Conservation (phyloP, 1,284 basidiomycete genomes). For the Puccinia novopanici region DNA sequence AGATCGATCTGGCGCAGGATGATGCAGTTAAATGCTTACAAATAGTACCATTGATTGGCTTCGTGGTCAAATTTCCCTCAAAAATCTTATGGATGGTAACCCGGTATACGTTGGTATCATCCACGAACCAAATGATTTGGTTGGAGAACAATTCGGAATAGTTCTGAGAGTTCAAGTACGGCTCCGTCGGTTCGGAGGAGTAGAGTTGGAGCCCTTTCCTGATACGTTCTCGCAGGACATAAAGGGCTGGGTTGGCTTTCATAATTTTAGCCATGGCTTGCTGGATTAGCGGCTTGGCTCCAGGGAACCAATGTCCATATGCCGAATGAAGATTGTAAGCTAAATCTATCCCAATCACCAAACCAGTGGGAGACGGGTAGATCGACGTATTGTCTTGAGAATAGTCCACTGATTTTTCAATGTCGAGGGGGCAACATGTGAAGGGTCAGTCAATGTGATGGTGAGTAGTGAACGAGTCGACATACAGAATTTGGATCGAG, state of each 20-base stretch:
- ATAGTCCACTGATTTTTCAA: constrained; percentile 60
- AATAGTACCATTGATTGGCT: constrained; percentile 77
- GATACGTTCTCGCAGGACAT: constrained; percentile 96
- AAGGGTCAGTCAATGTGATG: constrained; percentile 73
- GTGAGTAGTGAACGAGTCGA: not conserved
- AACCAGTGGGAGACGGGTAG: constrained; percentile 95
- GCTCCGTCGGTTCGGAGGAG: constrained; percentile 98
- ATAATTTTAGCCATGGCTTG: constrained; percentile 99
- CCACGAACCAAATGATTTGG: constrained; percentile 99
- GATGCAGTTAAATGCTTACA: constrained; percentile 11
- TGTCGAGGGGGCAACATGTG: constrained; percentile 76
- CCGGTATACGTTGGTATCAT: constrained; percentile 99
- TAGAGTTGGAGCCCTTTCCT: constrained; percentile 97
- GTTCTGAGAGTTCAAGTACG: constrained; percentile 94
- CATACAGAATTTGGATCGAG: constrained; percentile 51
- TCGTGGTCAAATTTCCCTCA: constrained; percentile 98
- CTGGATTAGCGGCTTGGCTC: constrained; percentile 94
- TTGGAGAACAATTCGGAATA: constrained; percentile 98
- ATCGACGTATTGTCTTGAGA: constrained; percentile 93
- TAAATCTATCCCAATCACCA: constrained; percentile 96
- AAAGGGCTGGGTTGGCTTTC: constrained; percentile 97
- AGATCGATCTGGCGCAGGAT: not conserved
- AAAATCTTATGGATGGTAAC: constrained; percentile 99
- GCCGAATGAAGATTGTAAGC: constrained; percentile 99
- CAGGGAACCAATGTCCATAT: constrained; percentile 99